These are phyloP conservation scores for Jatropha curcas DNA, from an alignment of 345 rosid genomes.

Conservation along the genomic window DNA sequence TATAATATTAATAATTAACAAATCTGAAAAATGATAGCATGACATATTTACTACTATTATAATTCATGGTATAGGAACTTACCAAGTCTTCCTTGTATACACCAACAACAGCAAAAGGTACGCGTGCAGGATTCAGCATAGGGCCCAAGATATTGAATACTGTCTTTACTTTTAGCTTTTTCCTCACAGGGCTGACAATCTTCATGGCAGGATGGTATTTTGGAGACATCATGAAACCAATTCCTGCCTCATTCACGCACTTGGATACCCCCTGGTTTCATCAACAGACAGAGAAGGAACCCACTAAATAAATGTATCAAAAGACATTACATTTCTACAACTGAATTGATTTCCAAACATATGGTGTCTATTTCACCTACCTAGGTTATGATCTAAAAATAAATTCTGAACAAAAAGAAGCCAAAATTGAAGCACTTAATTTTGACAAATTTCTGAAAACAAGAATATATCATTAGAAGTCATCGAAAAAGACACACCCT, in stretches of 20 bases:
- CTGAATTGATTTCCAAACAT: not conserved
- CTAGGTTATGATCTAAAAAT: not conserved
- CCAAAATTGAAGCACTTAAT: not conserved
- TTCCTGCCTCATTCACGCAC: constrained; percentile 83
- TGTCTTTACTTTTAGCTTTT: constrained; percentile 77
- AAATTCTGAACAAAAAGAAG: not conserved
- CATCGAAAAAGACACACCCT: not conserved
- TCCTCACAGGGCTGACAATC: constrained; percentile 81
- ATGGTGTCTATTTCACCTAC: not conserved
- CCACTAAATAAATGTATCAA: not conserved
- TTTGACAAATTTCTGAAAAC: not conserved
- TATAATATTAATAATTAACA: too few species aligned
- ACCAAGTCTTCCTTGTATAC: constrained; percentile 79
- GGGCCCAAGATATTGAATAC: constrained; percentile 91
- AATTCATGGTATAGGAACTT: constrained; percentile 18
- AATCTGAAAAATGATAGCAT: not conserved
- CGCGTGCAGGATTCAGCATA: constrained; percentile 85
- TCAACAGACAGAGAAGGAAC: not conserved
- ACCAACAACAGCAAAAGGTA: constrained; percentile 88
- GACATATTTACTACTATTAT: not conserved
- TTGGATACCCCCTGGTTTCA: constrained; percentile 55
- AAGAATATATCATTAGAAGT: not conserved
- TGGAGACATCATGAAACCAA: constrained; percentile 93
- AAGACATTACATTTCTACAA: not conserved
- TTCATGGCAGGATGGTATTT: constrained; percentile 92